These are phyloP conservation scores for Globisporangium okanoganense DNA, from an alignment of 352 stramenopile genomes.

Conservation along the genomic window DNA sequence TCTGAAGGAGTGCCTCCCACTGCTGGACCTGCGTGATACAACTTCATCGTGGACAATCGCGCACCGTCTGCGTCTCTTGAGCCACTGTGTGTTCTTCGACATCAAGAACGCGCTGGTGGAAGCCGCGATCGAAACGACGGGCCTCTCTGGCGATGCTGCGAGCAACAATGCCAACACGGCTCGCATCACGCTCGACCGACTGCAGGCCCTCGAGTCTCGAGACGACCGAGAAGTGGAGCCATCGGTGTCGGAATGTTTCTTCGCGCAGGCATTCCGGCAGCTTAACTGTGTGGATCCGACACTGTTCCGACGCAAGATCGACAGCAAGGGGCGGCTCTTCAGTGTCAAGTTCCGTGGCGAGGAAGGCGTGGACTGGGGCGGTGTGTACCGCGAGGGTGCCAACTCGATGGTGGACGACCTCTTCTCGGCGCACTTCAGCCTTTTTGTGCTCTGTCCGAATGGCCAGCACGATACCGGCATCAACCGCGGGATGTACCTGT, in stretches of 20 bases:
- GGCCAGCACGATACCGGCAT: constrained; percentile 83
- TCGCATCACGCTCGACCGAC: constrained; percentile 79
- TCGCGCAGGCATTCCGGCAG: constrained; percentile 92
- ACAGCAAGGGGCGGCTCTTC: constrained; percentile 86
- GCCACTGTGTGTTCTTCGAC: constrained; percentile 88
- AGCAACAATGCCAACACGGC: constrained; percentile 62
- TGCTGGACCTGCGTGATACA: constrained; percentile 77
- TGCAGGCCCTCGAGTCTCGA: constrained; percentile 83
- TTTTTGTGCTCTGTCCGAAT: constrained; percentile 86
- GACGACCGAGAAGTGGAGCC: constrained; percentile 86
- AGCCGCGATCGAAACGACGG: constrained; percentile 74
- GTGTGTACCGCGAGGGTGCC: constrained; percentile 84
- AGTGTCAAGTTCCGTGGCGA: constrained; percentile 89
- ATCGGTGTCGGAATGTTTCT: constrained; percentile 90
- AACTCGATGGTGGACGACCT: constrained; percentile 90
- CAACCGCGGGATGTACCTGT: constrained; percentile 86
- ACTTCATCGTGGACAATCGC: constrained; percentile 71
- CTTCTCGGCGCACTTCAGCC: constrained; percentile 78
- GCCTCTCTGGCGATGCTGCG: constrained; percentile 40
- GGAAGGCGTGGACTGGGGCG: constrained; percentile 87
- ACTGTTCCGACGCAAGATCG: constrained; percentile 85
- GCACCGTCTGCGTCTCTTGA: constrained; percentile 60
- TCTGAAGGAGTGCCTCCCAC: constrained; percentile 55
- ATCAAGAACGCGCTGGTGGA: constrained; percentile 80
- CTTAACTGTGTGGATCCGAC: constrained; percentile 81